Conservation (phyloP, 2,329 filamentous ascomycete species). For the Corinectria fuckeliana region DNA sequence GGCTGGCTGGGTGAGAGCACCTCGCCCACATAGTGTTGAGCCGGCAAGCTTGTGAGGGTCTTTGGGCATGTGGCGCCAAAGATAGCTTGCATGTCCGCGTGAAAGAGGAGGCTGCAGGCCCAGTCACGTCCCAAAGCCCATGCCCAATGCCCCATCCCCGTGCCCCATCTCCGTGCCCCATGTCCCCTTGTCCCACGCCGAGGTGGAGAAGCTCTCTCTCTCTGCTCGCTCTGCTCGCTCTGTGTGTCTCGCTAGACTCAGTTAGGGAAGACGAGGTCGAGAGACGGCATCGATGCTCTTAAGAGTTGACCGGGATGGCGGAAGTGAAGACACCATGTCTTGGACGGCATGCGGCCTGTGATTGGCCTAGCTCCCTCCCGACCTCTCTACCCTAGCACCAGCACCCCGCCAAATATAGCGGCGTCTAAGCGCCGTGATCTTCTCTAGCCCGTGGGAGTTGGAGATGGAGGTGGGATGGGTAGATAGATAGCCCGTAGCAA, state of each 20-base stretch:
- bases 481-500: not conserved
- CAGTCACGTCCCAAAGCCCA: constrained; percentile 9
- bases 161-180: not conserved
- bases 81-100: constrained; percentile 17
- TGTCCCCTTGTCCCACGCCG: not conserved
- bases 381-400: constrained; percentile 20
- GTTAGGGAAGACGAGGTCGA: too few relatives aligned
- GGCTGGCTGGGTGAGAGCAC: constrained; percentile 4
- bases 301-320: not conserved
- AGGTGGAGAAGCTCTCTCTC: constrained; percentile 9
- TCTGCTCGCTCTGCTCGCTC: too few relatives aligned
- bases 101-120: constrained; percentile 12
- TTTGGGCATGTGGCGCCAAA: not conserved
- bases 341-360: constrained; percentile 1
- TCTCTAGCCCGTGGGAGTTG: constrained; percentile 1
- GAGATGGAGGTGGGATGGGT: not conserved
- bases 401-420: constrained; percentile 41
- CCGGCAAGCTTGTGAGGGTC: constrained; percentile 8
- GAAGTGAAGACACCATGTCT: constrained; percentile 7
- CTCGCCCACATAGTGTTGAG: constrained; percentile 9
- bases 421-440: constrained; percentile 25
- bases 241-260: not conserved
- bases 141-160: not conserved
- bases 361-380: constrained; percentile 6
- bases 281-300: not conserved